Percentiles rank a stretch among this genome's conserved stretches.
Evolutionary conservation across 1,284 basidiomycete species (phyloP).

Genomic region (Cutaneotrichosporon mucoides): DNA sequence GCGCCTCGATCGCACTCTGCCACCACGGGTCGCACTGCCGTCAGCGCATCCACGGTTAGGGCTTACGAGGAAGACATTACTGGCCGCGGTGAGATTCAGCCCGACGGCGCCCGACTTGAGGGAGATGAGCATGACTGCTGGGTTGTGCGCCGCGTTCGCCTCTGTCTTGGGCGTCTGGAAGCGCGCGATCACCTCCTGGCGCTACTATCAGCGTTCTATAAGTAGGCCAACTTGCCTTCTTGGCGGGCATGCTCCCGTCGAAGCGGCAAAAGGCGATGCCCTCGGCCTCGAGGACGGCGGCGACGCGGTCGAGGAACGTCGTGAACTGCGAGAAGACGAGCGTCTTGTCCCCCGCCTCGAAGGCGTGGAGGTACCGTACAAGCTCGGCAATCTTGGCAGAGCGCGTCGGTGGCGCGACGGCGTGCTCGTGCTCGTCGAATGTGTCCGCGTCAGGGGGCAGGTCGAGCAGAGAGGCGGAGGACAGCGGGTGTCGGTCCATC

Average conservation of each 20-base stretch:
- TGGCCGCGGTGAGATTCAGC: constrained; percentile 81
- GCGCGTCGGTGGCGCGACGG: constrained; percentile 43
- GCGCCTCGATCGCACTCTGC: constrained; percentile 79
- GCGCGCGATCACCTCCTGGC: constrained; percentile 70
- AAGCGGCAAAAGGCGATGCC: constrained; percentile 72
- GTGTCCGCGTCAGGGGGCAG: constrained; percentile 54
- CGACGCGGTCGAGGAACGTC: constrained; percentile 73
- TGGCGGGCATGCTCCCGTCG: constrained; percentile 74
- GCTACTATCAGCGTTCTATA: constrained; percentile 26
- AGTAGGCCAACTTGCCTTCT: constrained; percentile 44
- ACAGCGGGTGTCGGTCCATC: constrained; percentile 71
- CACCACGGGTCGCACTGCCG: constrained; percentile 59
- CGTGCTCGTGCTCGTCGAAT: constrained; percentile 17
- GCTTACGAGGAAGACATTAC: constrained; percentile 79
- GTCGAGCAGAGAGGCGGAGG: constrained; percentile 61
- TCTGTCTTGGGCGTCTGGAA: constrained; percentile 64
- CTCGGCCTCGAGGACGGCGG: constrained; percentile 60
- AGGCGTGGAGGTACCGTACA: constrained; percentile 64
- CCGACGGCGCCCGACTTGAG: constrained; percentile 73
- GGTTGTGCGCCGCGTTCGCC: constrained; percentile 50
- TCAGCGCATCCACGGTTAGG: constrained; percentile 27
- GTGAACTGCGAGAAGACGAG: constrained; percentile 84
- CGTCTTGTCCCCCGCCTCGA: constrained; percentile 66
- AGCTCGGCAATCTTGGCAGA: constrained; percentile 82
- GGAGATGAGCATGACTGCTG: constrained; percentile 79